A percentile compares a stretch with the other conserved stretches of the same genome.
Conservation (phyloP, 2,329 filamentous ascomycete species). For the Ophiosphaerella herpotricha region DNA sequence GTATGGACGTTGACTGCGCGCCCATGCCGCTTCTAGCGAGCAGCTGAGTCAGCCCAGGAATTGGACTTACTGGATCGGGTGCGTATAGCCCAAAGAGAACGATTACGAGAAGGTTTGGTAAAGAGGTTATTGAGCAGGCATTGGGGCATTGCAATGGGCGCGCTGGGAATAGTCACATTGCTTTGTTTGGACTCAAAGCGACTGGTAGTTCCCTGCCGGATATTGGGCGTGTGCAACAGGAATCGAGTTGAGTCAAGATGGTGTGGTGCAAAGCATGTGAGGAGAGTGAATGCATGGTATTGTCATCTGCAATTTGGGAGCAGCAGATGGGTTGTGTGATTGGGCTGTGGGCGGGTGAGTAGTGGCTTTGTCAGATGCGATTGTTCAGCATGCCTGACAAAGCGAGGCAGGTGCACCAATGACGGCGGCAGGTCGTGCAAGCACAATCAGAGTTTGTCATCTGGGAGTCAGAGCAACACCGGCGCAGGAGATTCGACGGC, state of each 20-base stretch:
- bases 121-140: no score
- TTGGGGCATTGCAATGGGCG: no score
- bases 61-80: slow-evolving; percentile 12
- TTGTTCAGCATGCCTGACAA: slow-evolving; percentile 35
- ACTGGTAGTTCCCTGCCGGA: neutral
- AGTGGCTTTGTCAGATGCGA: slow-evolving; percentile 33
- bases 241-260: no score
- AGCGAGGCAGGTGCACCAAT: slow-evolving; percentile 23
- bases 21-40: slow-evolving; percentile 18
- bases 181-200: no score
- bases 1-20: slow-evolving; percentile 5
- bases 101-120: neutral
- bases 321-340: neutral
- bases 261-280: neutral
- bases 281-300: slow-evolving; percentile 11
- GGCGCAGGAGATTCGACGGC: neutral
- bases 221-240: no score
- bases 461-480: slow-evolving; percentile 12
- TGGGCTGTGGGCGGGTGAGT: slow-evolving; percentile 8
- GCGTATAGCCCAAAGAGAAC: slow-evolving; percentile 15
- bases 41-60: slow-evolving; percentile 17
- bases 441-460: slow-evolving; percentile 13
- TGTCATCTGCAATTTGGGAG: slow-evolving; percentile 10
- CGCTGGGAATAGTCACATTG: no score
- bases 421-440: slow-evolving; percentile 4